Conservation (phyloP, 2,329 filamentous ascomycete species). For the Xylaria sp. region DNA sequence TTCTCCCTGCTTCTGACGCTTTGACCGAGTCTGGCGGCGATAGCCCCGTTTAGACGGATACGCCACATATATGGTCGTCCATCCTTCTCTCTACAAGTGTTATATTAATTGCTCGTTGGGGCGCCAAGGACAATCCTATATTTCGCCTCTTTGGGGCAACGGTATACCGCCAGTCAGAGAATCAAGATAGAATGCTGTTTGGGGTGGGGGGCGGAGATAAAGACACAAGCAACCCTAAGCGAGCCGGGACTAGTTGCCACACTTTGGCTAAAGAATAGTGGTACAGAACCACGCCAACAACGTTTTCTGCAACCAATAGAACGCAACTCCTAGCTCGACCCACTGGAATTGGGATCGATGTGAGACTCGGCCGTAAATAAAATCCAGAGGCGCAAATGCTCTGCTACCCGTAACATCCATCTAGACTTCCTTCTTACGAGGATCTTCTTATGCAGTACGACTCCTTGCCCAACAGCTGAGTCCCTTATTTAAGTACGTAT, state of each 20-base stretch:
- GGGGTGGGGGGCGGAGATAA: background rate
- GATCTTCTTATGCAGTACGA: no score
- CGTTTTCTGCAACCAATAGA: background rate
- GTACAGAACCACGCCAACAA: background rate
- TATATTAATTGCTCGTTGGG: background rate
- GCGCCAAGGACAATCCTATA: background rate
- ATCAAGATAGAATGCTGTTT: background rate
- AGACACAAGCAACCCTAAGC: background rate
- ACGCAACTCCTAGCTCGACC: background rate
- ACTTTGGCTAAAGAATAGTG: background rate
- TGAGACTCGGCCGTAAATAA: no score
- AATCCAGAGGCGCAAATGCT: no score
- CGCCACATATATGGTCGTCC: background rate
- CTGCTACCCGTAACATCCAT: no score
- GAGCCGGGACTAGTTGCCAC: background rate
- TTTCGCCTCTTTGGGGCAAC: no score
- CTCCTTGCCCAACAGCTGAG: no score
- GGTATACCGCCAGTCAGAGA: no score
- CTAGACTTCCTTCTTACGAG: no score
- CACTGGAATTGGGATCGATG: background rate
- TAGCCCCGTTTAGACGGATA: background rate
- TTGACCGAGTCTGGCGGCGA: no score
- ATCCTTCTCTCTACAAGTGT: background rate
- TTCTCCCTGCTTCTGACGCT: background rate
- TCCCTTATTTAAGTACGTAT: no score